Evolutionary conservation across 2,329 filamentous ascomycete genomes (phyloP), one percentile per base, ranked within the genome.

Genomic region (Fusarium foetens): DNA sequence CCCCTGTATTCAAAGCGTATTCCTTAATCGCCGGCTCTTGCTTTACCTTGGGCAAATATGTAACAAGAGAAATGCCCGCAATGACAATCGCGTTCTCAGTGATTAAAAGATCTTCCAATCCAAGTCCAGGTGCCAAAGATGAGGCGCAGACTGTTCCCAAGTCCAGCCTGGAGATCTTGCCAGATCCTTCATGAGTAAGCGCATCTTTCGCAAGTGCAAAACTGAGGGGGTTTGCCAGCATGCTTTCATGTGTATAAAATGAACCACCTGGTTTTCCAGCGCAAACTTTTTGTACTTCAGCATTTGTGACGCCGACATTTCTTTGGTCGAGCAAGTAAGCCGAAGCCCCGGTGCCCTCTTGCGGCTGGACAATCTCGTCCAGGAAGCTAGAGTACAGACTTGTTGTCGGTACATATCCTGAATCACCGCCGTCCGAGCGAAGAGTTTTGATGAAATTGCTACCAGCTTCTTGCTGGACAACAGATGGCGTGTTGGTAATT

Each of bases 311-410:
- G 1, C 63, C 64, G 2, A 61, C 41, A 0, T 42, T 25, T 2
- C 54, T 19, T 4, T 11, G 29, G 10, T 67, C 63, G 8, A 61
- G 53, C 1, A 67, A 9, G n/a, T 61, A 67, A 38, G 64, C 63
- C 1, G 63, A 67, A 1, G 64, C 64, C 1, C 39, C 36, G 3
- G 54, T 48, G 1, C 64, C 64, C 3, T 52, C 11, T 35, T 67
- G 64, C 3, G 64, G 64, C 5, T 67, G 63, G 5, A 67, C 64
- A 0, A 67, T 31, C 13, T 67, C 64, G 10, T 67, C 64, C 1
- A 53, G 31, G 13, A 61, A 46, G 13, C 64, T 67, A 3, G 64
- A 67, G 54, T 67, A 61, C 1, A 67, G 53, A n/a, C 62, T 67
- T 14, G 63, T 67, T 0, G 63, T 67, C 1, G 64, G 64, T 2